phyloP scores from a whole-genome alignment of 441 rosid species.

The Arabidopsis lyrata region DNA sequence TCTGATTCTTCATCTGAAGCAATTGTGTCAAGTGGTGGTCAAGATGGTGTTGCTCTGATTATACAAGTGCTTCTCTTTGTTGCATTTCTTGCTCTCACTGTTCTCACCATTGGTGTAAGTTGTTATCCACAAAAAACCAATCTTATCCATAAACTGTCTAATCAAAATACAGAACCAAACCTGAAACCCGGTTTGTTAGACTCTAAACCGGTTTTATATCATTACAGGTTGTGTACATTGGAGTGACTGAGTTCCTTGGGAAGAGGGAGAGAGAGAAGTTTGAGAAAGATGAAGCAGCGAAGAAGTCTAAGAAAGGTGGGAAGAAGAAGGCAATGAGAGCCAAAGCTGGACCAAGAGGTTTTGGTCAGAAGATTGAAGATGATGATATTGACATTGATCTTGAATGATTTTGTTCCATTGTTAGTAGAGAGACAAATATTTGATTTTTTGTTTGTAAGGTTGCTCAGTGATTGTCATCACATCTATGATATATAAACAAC shows the following conservation, averaged over 20 bases:
- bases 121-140: constrained; percentile 14
- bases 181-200: constrained; percentile 15
- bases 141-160: constrained; percentile 32
- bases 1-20: constrained; percentile 43
- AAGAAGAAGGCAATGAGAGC: constrained; percentile 61
- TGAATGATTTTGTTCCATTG: constrained; percentile 34
- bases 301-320: constrained; percentile 63
- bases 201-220: constrained; percentile 18
- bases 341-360: constrained; percentile 78
- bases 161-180: background rate
- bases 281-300: constrained; percentile 73
- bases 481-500: background rate
- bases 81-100: constrained; percentile 68
- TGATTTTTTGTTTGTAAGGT: background rate
- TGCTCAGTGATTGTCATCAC: background rate
- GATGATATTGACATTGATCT: constrained; percentile 44
- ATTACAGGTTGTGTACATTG: constrained; percentile 75
- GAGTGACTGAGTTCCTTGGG: constrained; percentile 73
- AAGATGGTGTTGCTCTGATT: constrained; percentile 55
- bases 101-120: constrained; percentile 88
- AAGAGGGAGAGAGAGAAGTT: constrained; percentile 80
- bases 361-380: constrained; percentile 71
- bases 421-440: background rate
- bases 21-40: constrained; percentile 47
- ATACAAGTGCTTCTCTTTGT: constrained; percentile 62